Conservation (phyloP, 1,139 yeast species). For the Pichia sp. region DNA sequence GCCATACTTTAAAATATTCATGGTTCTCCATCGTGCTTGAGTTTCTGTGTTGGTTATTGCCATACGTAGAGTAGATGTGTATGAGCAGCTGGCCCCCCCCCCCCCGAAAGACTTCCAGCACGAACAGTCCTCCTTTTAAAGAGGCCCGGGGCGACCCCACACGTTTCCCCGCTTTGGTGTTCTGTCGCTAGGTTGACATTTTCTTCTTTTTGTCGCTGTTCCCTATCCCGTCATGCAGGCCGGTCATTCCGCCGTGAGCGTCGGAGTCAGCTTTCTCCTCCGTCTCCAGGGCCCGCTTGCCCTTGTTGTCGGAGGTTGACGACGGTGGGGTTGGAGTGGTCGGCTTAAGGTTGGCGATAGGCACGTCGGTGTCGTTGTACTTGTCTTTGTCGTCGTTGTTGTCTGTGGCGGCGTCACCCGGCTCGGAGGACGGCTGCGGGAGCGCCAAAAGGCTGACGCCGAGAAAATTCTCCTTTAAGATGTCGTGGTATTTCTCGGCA, state of each 20-base stretch:
- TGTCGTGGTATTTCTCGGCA: conserved; percentile 39
- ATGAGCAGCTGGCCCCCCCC: no score
- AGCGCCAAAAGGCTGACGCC: conserved; percentile 27
- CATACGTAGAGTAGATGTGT: no score
- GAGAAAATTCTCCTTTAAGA: conserved; percentile 36
- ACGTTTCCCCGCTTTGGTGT: neutral
- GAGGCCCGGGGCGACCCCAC: neutral
- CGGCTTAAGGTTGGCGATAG: neutral
- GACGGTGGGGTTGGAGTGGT: neutral
- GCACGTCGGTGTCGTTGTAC: neutral
- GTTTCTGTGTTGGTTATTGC: no score
- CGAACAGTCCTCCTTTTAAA: neutral
- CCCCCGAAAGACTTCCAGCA: neutral
- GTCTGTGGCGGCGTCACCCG: no score
- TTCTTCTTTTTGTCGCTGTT: neutral
- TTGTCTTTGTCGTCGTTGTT: neutral
- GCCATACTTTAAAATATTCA: conserved; percentile 30
- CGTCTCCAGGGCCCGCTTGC: conserved; percentile 1
- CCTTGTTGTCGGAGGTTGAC: neutral
- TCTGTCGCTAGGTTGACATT: neutral
- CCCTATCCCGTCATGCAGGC: neutral
- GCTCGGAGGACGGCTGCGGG: neutral
- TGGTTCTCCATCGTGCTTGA: conserved; percentile 15
- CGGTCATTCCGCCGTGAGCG: neutral
- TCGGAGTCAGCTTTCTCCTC: neutral